A percentile compares a stretch with the other conserved stretches of the same genome.
Conservation (phyloP, 495 filamentous ascomycete genomes). For the Lasiosphaeris hirsuta region DNA sequence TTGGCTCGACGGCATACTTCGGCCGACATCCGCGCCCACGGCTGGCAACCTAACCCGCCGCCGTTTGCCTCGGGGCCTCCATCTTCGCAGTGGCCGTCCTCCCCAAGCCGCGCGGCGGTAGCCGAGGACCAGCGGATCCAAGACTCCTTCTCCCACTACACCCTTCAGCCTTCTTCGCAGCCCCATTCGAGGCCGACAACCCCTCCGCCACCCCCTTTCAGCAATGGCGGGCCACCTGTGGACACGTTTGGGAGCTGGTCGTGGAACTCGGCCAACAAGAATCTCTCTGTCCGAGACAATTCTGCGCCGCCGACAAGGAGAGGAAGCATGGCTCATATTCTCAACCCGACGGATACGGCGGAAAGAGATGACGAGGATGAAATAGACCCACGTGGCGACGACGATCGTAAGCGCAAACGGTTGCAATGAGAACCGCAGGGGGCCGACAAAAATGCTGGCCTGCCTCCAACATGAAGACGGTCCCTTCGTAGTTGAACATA, state of each 20-base stretch:
- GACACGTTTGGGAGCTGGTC: slow-evolving; percentile 54
- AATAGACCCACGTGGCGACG: slow-evolving; percentile 42
- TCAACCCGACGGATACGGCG: slow-evolving; percentile 64
- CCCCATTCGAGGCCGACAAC: slow-evolving; percentile 72
- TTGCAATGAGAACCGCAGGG: slow-evolving; percentile 38
- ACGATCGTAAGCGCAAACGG: slow-evolving; percentile 78
- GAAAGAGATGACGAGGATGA: slow-evolving; percentile 45
- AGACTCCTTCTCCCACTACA: slow-evolving; percentile 78
- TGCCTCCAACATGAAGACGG: not conserved
- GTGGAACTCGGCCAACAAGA: slow-evolving; percentile 49
- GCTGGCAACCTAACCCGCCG: slow-evolving; percentile 79
- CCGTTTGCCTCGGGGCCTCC: slow-evolving; percentile 67
- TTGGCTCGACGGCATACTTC: slow-evolving; percentile 87
- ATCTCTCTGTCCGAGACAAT: slow-evolving; percentile 46
- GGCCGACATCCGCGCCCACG: slow-evolving; percentile 87
- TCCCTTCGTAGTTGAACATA: not conserved
- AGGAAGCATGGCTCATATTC: slow-evolving; percentile 59
- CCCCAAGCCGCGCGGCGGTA: slow-evolving; percentile 62
- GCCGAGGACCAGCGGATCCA: slow-evolving; percentile 76
- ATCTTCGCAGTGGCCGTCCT: slow-evolving; percentile 80
- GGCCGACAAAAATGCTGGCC: not conserved
- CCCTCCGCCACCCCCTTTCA: slow-evolving; percentile 53
- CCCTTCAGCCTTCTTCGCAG: slow-evolving; percentile 54
- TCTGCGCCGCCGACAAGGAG: slow-evolving; percentile 55
- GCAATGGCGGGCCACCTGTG: slow-evolving; percentile 41